Evolutionary conservation across 2,329 filamentous ascomycete species (phyloP), one percentile per base, ranked within the genome.

Genomic region (Fonsecaea nubica): DNA sequence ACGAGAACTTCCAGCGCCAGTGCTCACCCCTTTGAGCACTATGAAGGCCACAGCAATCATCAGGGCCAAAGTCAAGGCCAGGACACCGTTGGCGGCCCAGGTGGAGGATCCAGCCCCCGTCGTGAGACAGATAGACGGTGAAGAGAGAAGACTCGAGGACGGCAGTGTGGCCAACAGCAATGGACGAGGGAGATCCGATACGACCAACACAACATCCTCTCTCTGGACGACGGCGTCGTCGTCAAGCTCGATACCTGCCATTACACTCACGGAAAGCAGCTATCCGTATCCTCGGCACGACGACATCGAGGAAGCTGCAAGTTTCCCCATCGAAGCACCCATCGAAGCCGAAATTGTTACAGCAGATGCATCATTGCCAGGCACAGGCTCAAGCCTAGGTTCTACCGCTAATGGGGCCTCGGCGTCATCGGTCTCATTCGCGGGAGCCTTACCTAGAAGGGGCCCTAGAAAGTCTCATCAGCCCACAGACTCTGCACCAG

Each of bases 1-100:
- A 48, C 55, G 66, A 63, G 66, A 68, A 48, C 50, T 68, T 30
- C 59, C 66, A 61, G 58, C 25, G 10, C 64, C 64, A n/a, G 38
- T 15, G 13, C 48, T 63, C 8, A 59, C 59, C 21, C 55, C 63
- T 13, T 15, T 63, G 52, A 42, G 55, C 33, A 40, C 66, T 38
- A 45, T 61, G 32, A 68, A 58, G 57, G 60, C 35, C 10, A 59
- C 59, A 12, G 55, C 63, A 25, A 65, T 63, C 42, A 66, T 66
- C 61, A 63, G 55, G 42, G 55, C 54, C 45, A 65, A 57, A 50
- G 40, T 61, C 25, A 66, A 66, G 42, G 42, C 53, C 13, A 55
- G 53, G 45, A 62, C 59, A 25, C 35, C 36, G 10, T 18, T 62
- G 13, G 52, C 59, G 42, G 59, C 59, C 35, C 59, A 62, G 38